phyloP scores from a whole-genome alignment of 106 monocot species.

The Dendrobium catenatum region DNA sequence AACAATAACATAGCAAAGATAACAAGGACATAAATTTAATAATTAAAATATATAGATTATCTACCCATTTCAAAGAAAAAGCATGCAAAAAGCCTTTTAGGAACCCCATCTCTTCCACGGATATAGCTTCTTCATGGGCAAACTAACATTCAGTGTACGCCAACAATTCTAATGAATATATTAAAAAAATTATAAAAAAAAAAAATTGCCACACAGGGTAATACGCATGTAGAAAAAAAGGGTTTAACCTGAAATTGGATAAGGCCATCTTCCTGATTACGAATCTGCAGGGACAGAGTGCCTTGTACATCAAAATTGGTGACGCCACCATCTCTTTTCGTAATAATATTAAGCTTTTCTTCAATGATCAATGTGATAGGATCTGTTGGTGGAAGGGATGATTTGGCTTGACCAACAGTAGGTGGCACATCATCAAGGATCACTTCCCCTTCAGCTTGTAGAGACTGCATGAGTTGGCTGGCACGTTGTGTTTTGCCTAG shows the following conservation, averaged over 20 bases:
- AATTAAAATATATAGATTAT: background rate
- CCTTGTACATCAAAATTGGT: constrained; percentile 93
- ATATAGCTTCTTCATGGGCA: background rate
- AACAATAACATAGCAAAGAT: no score
- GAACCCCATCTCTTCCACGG: background rate
- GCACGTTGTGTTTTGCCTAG: constrained; percentile 80
- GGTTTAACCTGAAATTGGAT: constrained; percentile 76
- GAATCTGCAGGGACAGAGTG: constrained; percentile 87
- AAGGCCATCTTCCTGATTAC: constrained; percentile 89
- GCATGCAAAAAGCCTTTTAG: background rate
- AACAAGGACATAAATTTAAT: background rate
- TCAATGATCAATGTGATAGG: constrained; percentile 87
- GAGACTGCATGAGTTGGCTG: constrained; percentile 84
- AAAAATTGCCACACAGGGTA: background rate
- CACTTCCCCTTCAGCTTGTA: constrained; percentile 98
- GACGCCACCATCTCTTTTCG: constrained; percentile 86
- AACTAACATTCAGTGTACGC: background rate
- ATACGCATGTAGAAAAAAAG: background rate
- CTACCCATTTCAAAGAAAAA: background rate
- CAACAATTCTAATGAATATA: background rate
- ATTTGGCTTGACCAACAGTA: constrained; percentile 34
- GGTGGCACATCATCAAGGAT: constrained; percentile 86
- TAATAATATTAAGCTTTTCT: constrained; percentile 69
- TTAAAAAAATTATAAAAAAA: background rate
- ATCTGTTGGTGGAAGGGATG: constrained; percentile 63